Evolutionary conservation across 176 grass and related monocot species (phyloP), one percentile per base, ranked within the genome.

Genomic region (Microstegium vimineum): DNA sequence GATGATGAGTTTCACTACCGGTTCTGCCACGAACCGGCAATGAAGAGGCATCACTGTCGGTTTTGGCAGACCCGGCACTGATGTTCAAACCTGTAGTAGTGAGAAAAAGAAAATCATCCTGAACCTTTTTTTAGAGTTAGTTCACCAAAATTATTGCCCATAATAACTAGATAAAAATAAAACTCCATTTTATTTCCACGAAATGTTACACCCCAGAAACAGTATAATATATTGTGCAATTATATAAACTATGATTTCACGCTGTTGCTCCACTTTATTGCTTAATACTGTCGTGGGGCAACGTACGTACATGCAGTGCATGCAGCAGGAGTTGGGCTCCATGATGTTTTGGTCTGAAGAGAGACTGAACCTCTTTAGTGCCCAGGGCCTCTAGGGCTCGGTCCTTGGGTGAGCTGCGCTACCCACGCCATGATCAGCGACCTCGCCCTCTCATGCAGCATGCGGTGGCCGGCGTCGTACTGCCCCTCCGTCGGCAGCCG

Each of bases 361-460:
- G n/a, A 61, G 34, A 25, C 1, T 2, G 47, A 28, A 20, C 68
- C 43, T 34, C 22, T 56, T 85, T 79, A 91, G 80, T 91, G 92
- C 5, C 92, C 92, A 3, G 92, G 86, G 47, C 92, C 92, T 71
- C 52, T 84, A 69, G 69, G 59, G 79, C 92, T 94, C 3, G 83
- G 86, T 15, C 89, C 89, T 15, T 75, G 38, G 1, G 71, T 79
- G 62, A 94, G 85, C 81, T 90, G 89, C 54, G 79, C 83, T 38
- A 83, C 57, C 92, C 86, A 94, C 31, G 75, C 79, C 79, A 86
- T 80, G 83, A 91, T 43, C 71, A 85, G 81, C 57, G 79, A 89
- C 70, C 88, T 91, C 43, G 92, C 89, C 74, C 63, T 91, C 75
- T 81, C 78, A 43, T 91, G 87, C 77, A 91, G 79, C 57, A 71